Base-by-base conservation (phyloP, 164 flowering plant genomes). In the Euptelea pleiosperma region DNA sequence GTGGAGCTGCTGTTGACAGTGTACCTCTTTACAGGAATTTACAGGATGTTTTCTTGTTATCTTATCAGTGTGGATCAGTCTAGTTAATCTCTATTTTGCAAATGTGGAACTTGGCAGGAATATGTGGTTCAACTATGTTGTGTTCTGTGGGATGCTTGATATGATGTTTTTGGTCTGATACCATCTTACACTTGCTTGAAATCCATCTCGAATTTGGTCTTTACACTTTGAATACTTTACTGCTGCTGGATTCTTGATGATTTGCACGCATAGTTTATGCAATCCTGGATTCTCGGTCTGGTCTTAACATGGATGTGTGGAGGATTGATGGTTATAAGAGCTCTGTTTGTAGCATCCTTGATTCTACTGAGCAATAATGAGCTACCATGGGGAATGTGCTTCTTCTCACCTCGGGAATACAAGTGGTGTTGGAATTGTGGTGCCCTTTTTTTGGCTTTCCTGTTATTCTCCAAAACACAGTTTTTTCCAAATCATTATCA, bases 131-230 rank as follows among this genome's bases (percentile, higher is more conserved):
- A 53, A 72, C 74, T 72, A 47, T 77, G 61, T 77, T 66, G 57
- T 68, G 76, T 77, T 73, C 74, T 70, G 60, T 68, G 45, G 68
- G 76, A 70, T 80, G 78, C 68, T 65, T 68, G 52, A 31, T 73
- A 76, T 65, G 65, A 59, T 71, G 59, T 53, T 73, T n/a, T 60
- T 75, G 73, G 64, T 75, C 42, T 57, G 55, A 54, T 33, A 77
- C 61, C 64, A 57, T 72, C 73, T 68, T 74, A 56, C 75, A 76
- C 76, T 73, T 75, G 69, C 73, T 73, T 79, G 75, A 68, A 70
- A 66, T 66, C 69, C 63, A 62, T 66, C 63, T 64, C 55, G 52
- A 72, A 71, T 61, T 58, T 73, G 77, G 69, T 73, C 69, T 70
- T 74, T 74, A 58, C 61, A 73, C 67, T 70, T 67, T 71, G 76